Evolutionary conservation across 2,329 filamentous ascomycete species (phyloP).

Genomic region (Aspergillus quadrilineatus): DNA sequence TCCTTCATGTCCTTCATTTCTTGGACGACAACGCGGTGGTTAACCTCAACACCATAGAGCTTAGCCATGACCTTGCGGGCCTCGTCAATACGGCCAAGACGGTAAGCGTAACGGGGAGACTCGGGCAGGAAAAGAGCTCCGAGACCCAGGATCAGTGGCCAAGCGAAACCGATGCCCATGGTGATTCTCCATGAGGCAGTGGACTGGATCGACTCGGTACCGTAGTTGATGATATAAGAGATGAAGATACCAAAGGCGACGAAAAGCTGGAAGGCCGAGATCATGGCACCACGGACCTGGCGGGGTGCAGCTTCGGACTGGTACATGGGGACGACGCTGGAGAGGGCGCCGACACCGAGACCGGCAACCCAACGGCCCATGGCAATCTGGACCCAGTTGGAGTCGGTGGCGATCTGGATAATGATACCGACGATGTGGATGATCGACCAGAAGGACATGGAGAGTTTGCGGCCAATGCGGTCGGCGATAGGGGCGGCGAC

Average conservation of each 20-base stretch:
- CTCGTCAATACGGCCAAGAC: constrained; percentile 52
- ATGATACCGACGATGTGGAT: constrained; percentile 49
- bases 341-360: constrained; percentile 49
- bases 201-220: constrained; percentile 40
- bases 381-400: constrained; percentile 47
- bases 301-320: constrained; percentile 48
- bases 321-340: constrained; percentile 50
- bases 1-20: constrained; percentile 60
- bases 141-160: constrained; percentile 54
- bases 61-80: constrained; percentile 55
- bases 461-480: constrained; percentile 46
- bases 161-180: constrained; percentile 60
- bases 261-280: constrained; percentile 51
- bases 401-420: constrained; percentile 45
- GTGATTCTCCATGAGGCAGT: constrained; percentile 51
- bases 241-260: constrained; percentile 52
- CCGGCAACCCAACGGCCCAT: constrained; percentile 49
- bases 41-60: constrained; percentile 56
- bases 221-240: constrained; percentile 51
- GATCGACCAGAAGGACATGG: constrained; percentile 46
- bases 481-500: constrained; percentile 48
- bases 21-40: constrained; percentile 55
- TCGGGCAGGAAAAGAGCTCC: constrained; percentile 59
- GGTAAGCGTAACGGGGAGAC: constrained; percentile 59
- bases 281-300: constrained; percentile 50